Conservation (phyloP, 1,284 basidiomycete genomes). For the Spongispora temasekensis region DNA sequence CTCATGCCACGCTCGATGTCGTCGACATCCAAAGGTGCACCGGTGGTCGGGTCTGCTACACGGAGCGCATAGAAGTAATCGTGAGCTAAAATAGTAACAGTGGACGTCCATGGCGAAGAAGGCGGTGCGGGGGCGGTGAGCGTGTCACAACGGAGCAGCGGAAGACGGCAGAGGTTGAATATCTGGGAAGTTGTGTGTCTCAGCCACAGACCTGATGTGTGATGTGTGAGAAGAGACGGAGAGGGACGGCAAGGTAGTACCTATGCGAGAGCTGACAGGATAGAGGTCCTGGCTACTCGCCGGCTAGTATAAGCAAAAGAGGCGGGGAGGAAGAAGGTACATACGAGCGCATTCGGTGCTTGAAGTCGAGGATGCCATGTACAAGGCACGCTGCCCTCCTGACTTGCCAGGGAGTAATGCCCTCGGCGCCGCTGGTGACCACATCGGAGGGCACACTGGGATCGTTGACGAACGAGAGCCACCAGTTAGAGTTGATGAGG, state of each 20-base stretch:
- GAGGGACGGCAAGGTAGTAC: conserved; percentile 30
- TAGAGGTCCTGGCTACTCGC: conserved; percentile 52
- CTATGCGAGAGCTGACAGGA: conserved; percentile 57
- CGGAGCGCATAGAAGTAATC: conserved; percentile 85
- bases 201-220: conserved; percentile 60
- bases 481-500: conserved; percentile 96
- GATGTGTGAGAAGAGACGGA: conserved; percentile 2
- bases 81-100: conserved; percentile 75
- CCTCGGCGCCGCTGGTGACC: conserved; percentile 40
- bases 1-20: conserved; percentile 70
- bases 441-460: conserved; percentile 49
- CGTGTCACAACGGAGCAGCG: conserved; percentile 63
- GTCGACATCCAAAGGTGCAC: conserved; percentile 40
- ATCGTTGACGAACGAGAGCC: conserved; percentile 84
- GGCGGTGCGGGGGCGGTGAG: conserved; percentile 48
- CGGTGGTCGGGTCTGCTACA: conserved; percentile 42
- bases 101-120: conserved; percentile 44
- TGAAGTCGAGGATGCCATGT: conserved; percentile 79
- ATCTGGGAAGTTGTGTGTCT: conserved; percentile 58
- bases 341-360: conserved; percentile 65
- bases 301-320: conserved; percentile 6
- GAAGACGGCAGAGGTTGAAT: conserved; percentile 80
- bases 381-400: conserved; percentile 85
- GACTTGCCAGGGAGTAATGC: conserved; percentile 82
- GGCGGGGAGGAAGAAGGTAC: conserved; percentile 21